Percentiles rank a stretch among this genome's conserved stretches.
Conservation (phyloP, 2,329 filamentous ascomycete genomes). For the Juglanconis sp. region DNA sequence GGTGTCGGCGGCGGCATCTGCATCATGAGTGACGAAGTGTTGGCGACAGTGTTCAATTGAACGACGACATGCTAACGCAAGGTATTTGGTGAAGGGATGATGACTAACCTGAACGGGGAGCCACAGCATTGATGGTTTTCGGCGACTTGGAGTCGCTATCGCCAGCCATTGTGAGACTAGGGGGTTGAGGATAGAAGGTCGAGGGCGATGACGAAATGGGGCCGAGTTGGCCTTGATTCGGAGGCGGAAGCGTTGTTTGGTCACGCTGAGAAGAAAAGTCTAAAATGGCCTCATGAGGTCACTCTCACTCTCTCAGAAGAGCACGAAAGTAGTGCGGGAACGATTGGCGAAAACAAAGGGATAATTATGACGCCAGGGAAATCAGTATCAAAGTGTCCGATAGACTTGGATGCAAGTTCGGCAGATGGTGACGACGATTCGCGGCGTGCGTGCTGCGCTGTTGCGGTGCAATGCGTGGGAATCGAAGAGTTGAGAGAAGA, state of each 20-base stretch:
- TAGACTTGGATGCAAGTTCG: not conserved
- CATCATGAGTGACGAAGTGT: conserved; percentile 21
- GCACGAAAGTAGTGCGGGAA: not conserved
- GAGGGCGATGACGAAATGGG: conserved; percentile 37
- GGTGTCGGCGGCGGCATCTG: conserved; percentile 43
- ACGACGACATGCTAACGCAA: conserved; percentile 5
- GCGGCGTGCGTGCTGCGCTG: not conserved
- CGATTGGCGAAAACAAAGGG: not conserved
- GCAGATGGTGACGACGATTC: conserved; percentile 7
- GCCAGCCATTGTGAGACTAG: conserved; percentile 16
- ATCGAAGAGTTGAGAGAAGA: conserved; percentile 16
- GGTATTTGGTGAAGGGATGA: not conserved
- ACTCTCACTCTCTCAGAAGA: not conserved
- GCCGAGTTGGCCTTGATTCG: not conserved
- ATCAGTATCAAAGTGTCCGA: not conserved
- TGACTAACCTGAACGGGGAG: conserved; percentile 17
- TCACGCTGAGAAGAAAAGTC: conserved; percentile 10
- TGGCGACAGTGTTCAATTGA: conserved; percentile 10
- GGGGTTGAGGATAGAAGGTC: not conserved
- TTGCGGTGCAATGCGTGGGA: conserved; percentile 2
- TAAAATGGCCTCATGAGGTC: conserved; percentile 18
- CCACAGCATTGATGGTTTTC: conserved; percentile 35
- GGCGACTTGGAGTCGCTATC: conserved; percentile 46
- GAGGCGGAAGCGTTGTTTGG: not conserved
- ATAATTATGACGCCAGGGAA: not conserved